A percentile compares a stretch with the other conserved stretches of the same genome.
phyloP scores from a whole-genome alignment of 345 rosid genomes.

The Brassica cretica region DNA sequence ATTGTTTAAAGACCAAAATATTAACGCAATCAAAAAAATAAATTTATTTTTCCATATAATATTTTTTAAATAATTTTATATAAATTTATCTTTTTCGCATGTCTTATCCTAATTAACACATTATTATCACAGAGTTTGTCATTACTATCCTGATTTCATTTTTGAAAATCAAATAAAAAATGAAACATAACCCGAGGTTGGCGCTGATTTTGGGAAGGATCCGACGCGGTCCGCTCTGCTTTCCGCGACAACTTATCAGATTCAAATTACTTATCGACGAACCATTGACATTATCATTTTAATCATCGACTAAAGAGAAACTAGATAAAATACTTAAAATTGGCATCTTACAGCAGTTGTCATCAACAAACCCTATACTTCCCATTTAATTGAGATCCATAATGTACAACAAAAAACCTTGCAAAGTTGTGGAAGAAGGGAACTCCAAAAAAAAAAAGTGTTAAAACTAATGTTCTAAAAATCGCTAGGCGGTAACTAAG shows the following conservation, averaged over 20 bases:
- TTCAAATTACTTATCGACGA: background rate
- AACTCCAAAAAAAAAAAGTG: background rate
- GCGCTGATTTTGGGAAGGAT: background rate
- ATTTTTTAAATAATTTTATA: too few species aligned
- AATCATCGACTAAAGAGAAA: background rate
- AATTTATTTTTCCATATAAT: too few species aligned
- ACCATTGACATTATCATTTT: background rate
- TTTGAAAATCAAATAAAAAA: background rate
- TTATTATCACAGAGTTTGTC: background rate
- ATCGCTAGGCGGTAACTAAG: too few species aligned
- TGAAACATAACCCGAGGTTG: background rate
- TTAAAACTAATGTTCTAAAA: too few species aligned
- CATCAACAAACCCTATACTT: background rate
- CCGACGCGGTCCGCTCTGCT: background rate
- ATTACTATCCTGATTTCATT: background rate
- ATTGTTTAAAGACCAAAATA: too few species aligned
- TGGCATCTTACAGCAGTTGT: background rate
- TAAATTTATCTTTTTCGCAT: too few species aligned
- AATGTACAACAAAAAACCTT: background rate
- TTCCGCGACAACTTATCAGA: background rate
- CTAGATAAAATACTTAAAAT: background rate
- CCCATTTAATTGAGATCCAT: background rate
- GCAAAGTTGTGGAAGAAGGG: background rate
- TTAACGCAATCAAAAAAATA: too few species aligned
- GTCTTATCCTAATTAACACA: background rate